Evolutionary conservation across 495 filamentous ascomycete genomes (phyloP).

Genomic region (Penicillium macrosclerotiorum): DNA sequence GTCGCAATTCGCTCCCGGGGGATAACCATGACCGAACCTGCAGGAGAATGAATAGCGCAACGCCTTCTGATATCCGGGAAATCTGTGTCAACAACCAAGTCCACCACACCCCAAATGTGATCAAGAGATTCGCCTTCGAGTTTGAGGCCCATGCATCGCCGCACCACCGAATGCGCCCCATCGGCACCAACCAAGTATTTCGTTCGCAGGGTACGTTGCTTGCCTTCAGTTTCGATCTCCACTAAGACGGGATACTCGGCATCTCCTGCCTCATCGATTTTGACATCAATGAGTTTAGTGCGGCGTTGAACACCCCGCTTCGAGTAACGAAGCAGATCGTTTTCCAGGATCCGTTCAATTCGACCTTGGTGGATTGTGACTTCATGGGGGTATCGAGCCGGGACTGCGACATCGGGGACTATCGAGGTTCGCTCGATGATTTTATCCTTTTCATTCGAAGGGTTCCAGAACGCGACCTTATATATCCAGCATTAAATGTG

Average conservation of each 20-base stretch:
- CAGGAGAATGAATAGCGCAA: slow-evolving; percentile 65
- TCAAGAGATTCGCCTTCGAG: slow-evolving; percentile 63
- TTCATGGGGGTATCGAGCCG: slow-evolving; percentile 51
- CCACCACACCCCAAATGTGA: slow-evolving; percentile 65
- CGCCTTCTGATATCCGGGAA: slow-evolving; percentile 69
- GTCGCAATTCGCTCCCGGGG: slow-evolving; percentile 58
- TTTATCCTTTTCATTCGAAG: slow-evolving; percentile 43
- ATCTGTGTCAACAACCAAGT: slow-evolving; percentile 64
- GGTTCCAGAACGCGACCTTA: slow-evolving; percentile 51
- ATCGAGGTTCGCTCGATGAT: slow-evolving; percentile 53
- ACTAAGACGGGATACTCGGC: slow-evolving; percentile 46
- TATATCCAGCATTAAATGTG: slow-evolving; percentile 7
- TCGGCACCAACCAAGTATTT: slow-evolving; percentile 71
- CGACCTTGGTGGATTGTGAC: slow-evolving; percentile 61
- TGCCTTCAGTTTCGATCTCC: slow-evolving; percentile 42
- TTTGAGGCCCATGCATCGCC: slow-evolving; percentile 55
- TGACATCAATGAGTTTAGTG: slow-evolving; percentile 51
- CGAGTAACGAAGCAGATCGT: slow-evolving; percentile 50
- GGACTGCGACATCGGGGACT: slow-evolving; percentile 44
- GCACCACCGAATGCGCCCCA: slow-evolving; percentile 61
- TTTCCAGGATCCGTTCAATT: slow-evolving; percentile 60
- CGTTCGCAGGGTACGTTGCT: slow-evolving; percentile 45
- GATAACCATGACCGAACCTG: slow-evolving; percentile 68
- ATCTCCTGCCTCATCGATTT: slow-evolving; percentile 56
- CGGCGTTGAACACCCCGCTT: slow-evolving; percentile 51